Evolutionary conservation across 2,329 filamentous ascomycete species (phyloP).

Genomic region (Aspergillus cejpii): DNA sequence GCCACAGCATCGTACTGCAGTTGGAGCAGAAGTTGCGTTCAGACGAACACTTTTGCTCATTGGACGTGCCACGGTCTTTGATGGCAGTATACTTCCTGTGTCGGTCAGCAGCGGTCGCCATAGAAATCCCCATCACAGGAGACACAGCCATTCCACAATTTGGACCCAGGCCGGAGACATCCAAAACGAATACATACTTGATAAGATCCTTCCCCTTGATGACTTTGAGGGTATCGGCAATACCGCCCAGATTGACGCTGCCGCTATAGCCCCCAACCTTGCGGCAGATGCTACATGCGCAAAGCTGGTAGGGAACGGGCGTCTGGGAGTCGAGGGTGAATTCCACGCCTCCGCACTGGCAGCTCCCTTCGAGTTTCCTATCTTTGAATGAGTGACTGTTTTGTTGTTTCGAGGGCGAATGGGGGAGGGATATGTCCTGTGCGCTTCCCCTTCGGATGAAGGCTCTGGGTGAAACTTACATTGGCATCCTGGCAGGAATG

Average conservation of each 20-base stretch:
- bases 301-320: conserved; percentile 46
- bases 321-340: conserved; percentile 44
- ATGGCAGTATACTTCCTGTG: conserved; percentile 42
- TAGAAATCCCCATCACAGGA: no score
- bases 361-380: conserved; percentile 46
- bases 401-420: not conserved
- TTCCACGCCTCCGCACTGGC: conserved; percentile 45
- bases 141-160: no score
- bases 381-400: conserved; percentile 7
- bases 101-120: not conserved
- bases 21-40: conserved; percentile 45
- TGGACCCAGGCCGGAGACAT: not conserved
- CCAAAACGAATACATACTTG: conserved; percentile 30
- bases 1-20: conserved; percentile 45
- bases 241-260: conserved; percentile 43
- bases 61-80: conserved; percentile 39
- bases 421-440: not conserved
- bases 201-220: conserved; percentile 40
- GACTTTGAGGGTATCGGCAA: conserved; percentile 39
- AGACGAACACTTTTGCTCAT: conserved; percentile 36
- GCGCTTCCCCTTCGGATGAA: not conserved
- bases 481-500: not conserved
- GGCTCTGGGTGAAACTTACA: not conserved
- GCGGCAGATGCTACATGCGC: conserved; percentile 46
- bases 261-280: conserved; percentile 43